These are phyloP conservation scores for Ogataea trehalophila DNA, from an alignment of 805 yeast species.

Conservation along the genomic window DNA sequence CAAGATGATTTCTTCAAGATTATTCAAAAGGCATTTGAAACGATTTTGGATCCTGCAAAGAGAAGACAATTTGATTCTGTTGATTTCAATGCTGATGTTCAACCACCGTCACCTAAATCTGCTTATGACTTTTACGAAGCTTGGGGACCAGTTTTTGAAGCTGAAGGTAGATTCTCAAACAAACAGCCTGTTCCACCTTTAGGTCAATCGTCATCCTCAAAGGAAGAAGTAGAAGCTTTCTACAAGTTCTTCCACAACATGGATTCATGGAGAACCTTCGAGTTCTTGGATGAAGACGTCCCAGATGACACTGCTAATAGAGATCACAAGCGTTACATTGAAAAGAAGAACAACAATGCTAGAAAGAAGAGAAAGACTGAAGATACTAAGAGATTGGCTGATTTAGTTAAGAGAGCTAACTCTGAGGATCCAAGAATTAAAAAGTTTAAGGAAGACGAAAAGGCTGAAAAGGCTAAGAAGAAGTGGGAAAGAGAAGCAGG, in stretches of 20 bases:
- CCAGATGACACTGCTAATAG: slow-evolving; percentile 99
- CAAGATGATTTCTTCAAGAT: slow-evolving; percentile 97
- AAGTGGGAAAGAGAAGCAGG: slow-evolving; percentile 99
- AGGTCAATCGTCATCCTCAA: slow-evolving; percentile 63
- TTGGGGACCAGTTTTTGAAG: slow-evolving; percentile 87
- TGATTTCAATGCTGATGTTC: slow-evolving; percentile 81
- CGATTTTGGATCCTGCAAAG: slow-evolving; percentile 76
- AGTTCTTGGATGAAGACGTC: slow-evolving; percentile 97
- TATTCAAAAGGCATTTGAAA: slow-evolving; percentile 94
- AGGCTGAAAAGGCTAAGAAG: slow-evolving; percentile 87
- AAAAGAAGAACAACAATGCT: slow-evolving; percentile 93
- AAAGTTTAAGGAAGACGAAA: slow-evolving; percentile 87
- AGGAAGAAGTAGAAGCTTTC: slow-evolving; percentile 80
- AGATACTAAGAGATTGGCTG: slow-evolving; percentile 85
- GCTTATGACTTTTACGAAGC: slow-evolving; percentile 82
- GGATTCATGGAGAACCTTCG: slow-evolving; percentile 98
- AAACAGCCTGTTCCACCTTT: slow-evolving; percentile 82
- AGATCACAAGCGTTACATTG: slow-evolving; percentile 98
- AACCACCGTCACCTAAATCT: slow-evolving; percentile 54
- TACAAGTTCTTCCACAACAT: slow-evolving; percentile 90
- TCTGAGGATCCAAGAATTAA: slow-evolving; percentile 93
- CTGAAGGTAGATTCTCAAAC: slow-evolving; percentile 90
- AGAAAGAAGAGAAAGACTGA: slow-evolving; percentile 98
- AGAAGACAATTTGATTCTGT: slow-evolving; percentile 95
- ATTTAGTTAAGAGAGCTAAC: slow-evolving; percentile 82